phyloP scores from a whole-genome alignment of 2,329 filamentous ascomycete species.

The Plenodomus lindquistii region DNA sequence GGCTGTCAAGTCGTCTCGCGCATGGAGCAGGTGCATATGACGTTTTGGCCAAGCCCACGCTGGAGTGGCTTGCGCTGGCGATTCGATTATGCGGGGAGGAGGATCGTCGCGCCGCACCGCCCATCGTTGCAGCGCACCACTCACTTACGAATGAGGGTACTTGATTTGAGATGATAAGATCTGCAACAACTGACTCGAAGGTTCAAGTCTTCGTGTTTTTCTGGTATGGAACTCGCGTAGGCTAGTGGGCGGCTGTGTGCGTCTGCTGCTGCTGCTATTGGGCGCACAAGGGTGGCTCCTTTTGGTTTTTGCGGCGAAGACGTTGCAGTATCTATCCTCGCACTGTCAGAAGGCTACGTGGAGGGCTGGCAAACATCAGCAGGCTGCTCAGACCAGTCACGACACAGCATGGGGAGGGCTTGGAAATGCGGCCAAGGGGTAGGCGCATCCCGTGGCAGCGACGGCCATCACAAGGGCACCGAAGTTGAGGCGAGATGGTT shows the following conservation, averaged over 20 bases:
- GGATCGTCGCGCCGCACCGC: background rate
- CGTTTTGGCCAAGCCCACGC: constrained; percentile 9
- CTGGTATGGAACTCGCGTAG: background rate
- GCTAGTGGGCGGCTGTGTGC: background rate
- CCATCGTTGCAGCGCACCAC: constrained; percentile 1
- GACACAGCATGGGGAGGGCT: background rate
- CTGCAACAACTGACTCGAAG: background rate
- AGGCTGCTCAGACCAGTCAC: background rate
- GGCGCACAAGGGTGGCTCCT: background rate
- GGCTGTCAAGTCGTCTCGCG: constrained; percentile 12
- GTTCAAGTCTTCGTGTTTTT: background rate
- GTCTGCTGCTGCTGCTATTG: background rate
- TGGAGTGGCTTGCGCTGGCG: constrained; percentile 3
- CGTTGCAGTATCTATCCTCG: background rate
- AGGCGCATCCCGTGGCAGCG: background rate
- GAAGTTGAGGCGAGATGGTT: background rate
- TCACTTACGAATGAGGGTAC: background rate
- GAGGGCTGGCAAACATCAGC: background rate
- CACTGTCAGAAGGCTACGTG: background rate
- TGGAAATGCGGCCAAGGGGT: background rate
- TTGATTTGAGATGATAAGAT: background rate
- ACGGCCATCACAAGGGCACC: background rate
- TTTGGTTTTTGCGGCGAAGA: background rate
- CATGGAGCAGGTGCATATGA: constrained; percentile 15
- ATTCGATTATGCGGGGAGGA: background rate